Conservation (phyloP, 768 basidiomycete species). For the Lyophyllum semitale region DNA sequence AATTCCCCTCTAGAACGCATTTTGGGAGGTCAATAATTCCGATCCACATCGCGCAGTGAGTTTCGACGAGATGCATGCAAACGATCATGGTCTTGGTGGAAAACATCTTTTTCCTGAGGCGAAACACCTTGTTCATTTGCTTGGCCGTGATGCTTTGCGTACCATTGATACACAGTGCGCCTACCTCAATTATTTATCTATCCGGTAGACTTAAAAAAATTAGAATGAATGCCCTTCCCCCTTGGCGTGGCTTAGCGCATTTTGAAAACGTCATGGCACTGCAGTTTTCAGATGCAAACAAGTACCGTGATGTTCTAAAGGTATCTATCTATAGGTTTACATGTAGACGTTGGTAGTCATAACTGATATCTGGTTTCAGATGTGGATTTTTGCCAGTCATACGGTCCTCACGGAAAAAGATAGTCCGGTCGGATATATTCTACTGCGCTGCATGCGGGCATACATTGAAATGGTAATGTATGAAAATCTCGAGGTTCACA, state of each 20-base stretch:
- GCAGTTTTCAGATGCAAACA: conserved; percentile 30
- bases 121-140: conserved; percentile 9
- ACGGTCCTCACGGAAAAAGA: conserved; percentile 12
- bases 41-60: conserved; percentile 34
- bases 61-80: conserved; percentile 41
- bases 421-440: conserved; percentile 20
- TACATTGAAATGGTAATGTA: conserved; percentile 32
- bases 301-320: conserved; percentile 24
- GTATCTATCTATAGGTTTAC: not conserved
- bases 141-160: too few species aligned
- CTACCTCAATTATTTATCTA: too few species aligned
- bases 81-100: conserved; percentile 32
- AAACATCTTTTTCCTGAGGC: conserved; percentile 30
- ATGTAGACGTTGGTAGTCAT: too few species aligned
- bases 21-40: conserved; percentile 35
- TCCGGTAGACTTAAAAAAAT: too few species aligned
- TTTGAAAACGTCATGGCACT: conserved; percentile 24
- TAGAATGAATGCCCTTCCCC: conserved; percentile 26
- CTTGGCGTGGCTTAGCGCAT: conserved; percentile 32
- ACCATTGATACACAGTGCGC: conserved; percentile 30
- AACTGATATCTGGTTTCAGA: too few species aligned
- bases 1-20: conserved; percentile 43
- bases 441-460: conserved; percentile 24
- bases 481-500: conserved; percentile 31
- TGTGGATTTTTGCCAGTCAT: conserved; percentile 19